phyloP scores from a whole-genome alignment of 2,329 filamentous ascomycete genomes.

The Fusarium sp. region DNA sequence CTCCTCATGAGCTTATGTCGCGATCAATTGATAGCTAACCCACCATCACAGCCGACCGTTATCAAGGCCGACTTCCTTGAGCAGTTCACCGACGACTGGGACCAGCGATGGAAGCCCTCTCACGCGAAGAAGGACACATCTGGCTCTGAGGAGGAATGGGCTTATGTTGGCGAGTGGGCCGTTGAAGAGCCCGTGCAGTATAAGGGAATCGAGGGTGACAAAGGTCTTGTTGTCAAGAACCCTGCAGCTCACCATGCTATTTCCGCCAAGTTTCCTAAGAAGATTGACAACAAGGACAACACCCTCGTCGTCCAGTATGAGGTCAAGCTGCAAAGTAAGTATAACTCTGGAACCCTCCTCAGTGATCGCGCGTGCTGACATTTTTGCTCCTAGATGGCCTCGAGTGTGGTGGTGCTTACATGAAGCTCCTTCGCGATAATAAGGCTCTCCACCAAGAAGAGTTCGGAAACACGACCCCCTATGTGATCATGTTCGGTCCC shows the following conservation, averaged over 20 bases:
- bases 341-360: background rate
- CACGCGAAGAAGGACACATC: constrained; percentile 92
- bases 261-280: constrained; percentile 97
- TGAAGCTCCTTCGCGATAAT: constrained; percentile 99
- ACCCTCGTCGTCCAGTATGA: constrained; percentile 98
- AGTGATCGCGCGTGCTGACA: constrained; percentile 44
- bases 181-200: constrained; percentile 93
- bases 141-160: constrained; percentile 90
- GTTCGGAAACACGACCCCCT: constrained; percentile 96
- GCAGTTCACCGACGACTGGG: constrained; percentile 98
- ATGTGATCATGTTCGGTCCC: constrained; percentile 99
- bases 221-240: constrained; percentile 98
- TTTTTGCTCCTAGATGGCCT: constrained; percentile 76
- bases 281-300: constrained; percentile 97
- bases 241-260: constrained; percentile 98
- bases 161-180: constrained; percentile 95
- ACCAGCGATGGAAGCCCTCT: constrained; percentile 91
- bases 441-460: constrained; percentile 96
- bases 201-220: constrained; percentile 94
- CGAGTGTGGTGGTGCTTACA: constrained; percentile 97
- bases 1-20: background rate
- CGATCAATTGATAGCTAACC: constrained; percentile 43
- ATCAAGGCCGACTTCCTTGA: constrained; percentile 96
- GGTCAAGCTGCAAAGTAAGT: constrained; percentile 96
- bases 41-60: constrained; percentile 77